Evolutionary conservation across 106 monocot genomes (phyloP).

Genomic region (Allium sativum): DNA sequence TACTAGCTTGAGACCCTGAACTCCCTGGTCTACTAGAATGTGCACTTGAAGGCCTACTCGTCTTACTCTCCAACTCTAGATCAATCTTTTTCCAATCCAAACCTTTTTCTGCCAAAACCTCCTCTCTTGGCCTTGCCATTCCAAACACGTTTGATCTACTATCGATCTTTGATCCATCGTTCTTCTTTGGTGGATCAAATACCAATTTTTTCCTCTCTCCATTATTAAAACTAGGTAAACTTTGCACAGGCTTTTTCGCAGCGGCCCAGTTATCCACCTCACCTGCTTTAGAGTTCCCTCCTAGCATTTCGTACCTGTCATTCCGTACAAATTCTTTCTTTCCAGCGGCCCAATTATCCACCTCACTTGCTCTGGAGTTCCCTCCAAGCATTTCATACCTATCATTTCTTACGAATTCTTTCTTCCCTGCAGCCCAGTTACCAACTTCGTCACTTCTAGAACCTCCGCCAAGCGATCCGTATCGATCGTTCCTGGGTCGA

Average conservation of each 20-base stretch:
- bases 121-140: constrained; percentile 73
- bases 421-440: constrained; percentile 69
- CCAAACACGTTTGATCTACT: constrained; percentile 61
- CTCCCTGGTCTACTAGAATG: constrained; percentile 68
- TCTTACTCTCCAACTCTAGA: constrained; percentile 42
- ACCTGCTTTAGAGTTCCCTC: constrained; percentile 44
- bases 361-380: constrained; percentile 64
- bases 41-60: constrained; percentile 76
- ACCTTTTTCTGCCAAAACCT: constrained; percentile 74
- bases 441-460: constrained; percentile 77
- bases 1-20: no score
- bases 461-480: constrained; percentile 12
- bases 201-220: constrained; percentile 56
- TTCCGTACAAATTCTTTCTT: constrained; percentile 31
- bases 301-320: constrained; percentile 13
- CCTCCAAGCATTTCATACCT: constrained; percentile 16
- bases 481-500: constrained; percentile 3
- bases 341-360: constrained; percentile 59
- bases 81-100: constrained; percentile 90
- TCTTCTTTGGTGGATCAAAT: constrained; percentile 57
- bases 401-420: constrained; percentile 1
- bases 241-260: constrained; percentile 37
- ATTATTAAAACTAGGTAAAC: constrained; percentile 30
- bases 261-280: constrained; percentile 74
- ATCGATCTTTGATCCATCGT: constrained; percentile 2